These are phyloP conservation scores for Fusarium beomiforme DNA, from an alignment of 2,329 filamentous ascomycete genomes.

Conservation along the genomic window DNA sequence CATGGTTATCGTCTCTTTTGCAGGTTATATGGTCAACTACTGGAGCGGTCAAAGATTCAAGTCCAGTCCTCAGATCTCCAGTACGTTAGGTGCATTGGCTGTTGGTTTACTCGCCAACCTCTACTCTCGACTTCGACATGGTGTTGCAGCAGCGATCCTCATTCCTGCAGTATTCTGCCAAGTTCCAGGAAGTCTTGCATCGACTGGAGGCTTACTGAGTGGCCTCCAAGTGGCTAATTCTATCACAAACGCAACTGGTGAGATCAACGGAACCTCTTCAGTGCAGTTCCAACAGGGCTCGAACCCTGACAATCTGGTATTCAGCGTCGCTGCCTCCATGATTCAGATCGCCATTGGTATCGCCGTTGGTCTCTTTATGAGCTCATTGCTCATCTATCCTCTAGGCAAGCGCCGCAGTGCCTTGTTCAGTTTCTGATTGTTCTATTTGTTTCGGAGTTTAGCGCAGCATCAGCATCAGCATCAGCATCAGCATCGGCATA, in stretches of 20 bases:
- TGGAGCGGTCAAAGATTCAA: conserved; percentile 73
- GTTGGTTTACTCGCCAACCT: conserved; percentile 82
- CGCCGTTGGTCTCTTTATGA: conserved; percentile 61
- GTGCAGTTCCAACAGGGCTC: conserved; percentile 36
- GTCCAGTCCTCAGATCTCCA: conserved; percentile 78
- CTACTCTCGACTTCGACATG: conserved; percentile 70
- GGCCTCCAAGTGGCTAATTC: conserved; percentile 56
- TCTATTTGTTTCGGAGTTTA: conserved; percentile 2
- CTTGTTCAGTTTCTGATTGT: conserved; percentile 57
- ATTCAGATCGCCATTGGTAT: conserved; percentile 64
- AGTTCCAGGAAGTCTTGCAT: conserved; percentile 59
- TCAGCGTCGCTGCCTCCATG: conserved; percentile 60
- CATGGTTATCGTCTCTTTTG: conserved; percentile 78
- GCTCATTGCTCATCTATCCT: conserved; percentile 60
- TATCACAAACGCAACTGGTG: conserved; percentile 51
- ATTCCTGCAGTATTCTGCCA: conserved; percentile 61
- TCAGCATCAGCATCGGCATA: not conserved
- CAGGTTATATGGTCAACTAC: conserved; percentile 80
- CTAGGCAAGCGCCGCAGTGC: conserved; percentile 61
- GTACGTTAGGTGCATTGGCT: conserved; percentile 78
- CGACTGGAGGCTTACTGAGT: conserved; percentile 58
- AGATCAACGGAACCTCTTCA: conserved; percentile 49
- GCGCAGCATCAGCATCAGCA: conserved; percentile 13
- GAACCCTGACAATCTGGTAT: conserved; percentile 51
- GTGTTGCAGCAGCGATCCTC: conserved; percentile 59